Percentiles rank a stretch among this genome's conserved stretches.
Conservation (phyloP, 1,284 basidiomycete species). For the Microbotryomycetes sp. region DNA sequence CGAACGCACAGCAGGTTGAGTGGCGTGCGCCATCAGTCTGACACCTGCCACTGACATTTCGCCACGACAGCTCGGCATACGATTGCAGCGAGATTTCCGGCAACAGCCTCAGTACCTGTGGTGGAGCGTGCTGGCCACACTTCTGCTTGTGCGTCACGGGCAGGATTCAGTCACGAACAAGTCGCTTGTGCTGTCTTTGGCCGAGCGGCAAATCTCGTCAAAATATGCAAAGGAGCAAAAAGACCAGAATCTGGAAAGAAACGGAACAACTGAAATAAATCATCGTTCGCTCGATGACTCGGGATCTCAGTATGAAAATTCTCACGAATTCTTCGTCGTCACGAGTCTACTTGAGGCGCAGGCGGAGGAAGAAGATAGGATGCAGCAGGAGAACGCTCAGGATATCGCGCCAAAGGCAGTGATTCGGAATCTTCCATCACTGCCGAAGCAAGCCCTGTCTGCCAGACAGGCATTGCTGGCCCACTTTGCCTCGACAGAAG, state of each 20-base stretch:
- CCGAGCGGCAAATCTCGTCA: constrained; percentile 26
- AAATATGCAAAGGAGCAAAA: constrained; percentile 51
- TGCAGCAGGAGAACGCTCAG: no score
- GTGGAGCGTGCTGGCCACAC: constrained; percentile 69
- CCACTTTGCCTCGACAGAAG: constrained; percentile 19
- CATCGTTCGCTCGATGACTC: neutral
- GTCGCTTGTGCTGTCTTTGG: constrained; percentile 58
- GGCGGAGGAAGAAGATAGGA: no score
- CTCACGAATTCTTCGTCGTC: constrained; percentile 25
- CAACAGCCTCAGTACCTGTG: constrained; percentile 73
- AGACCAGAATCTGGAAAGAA: constrained; percentile 47
- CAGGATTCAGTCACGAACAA: constrained; percentile 65
- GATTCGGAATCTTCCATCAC: neutral
- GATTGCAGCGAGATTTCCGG: constrained; percentile 56
- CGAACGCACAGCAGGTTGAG: constrained; percentile 39
- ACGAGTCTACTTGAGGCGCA: constrained; percentile 25
- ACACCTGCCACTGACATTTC: neutral
- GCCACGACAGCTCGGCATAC: constrained; percentile 22
- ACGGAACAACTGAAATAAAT: no score
- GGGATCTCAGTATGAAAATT: neutral
- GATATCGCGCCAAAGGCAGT: neutral
- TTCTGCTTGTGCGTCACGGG: constrained; percentile 59
- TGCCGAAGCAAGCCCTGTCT: neutral
- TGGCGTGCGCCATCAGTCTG: neutral
- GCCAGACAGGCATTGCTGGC: constrained; percentile 8